Evolutionary conservation across 2,329 filamentous ascomycete genomes (phyloP), one percentile per base, ranked within the genome.

Genomic region (Pseudogymnoascus sp.): DNA sequence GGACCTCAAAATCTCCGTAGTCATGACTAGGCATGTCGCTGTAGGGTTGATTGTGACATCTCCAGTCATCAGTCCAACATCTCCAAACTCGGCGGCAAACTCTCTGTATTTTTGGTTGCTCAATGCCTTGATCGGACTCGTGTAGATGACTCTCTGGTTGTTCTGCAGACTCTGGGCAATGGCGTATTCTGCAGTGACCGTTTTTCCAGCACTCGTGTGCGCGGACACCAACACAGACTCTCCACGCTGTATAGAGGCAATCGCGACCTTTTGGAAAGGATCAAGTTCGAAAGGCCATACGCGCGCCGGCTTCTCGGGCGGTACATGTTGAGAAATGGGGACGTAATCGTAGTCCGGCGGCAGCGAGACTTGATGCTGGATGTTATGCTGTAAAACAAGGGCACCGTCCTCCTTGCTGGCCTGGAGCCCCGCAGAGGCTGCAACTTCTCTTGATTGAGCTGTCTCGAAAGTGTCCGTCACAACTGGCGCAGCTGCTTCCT

Each of bases 31-130:
- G 74, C 94, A 99, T 64, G 92, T 97, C 12, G 94, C 94, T 3
- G 94, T 97, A 3, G 95, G 95, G 74, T 99, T 99, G 76, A 99
- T 99, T 25, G 94, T 99, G 66, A 97, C 93, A 83, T 99, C 94
- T 71, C 94, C 94, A 4, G 94, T 99, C 93, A 99, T 97, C 65
- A 99, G 81, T 63, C 94, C 94, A 60, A 97, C 93, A 73, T 99
- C 94, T 63, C 92, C 93, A 77, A 99, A 99, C 63, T 96, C 91
- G 42, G 90, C 91, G 68, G 90, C 87, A 75, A 99, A 99, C 73
- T 99, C 94, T 79, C 94, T 84, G 75, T 96, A 99, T 74, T 99
- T 99, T 73, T 99, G 94, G 77, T 99, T 99, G 76, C 92, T 97
- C 70, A 99, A 80, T 9, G 94, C 94, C 78, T 99, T 99, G 81